Base-by-base conservation (phyloP, 257 asterid genomes). In the Fraxinus cuspidata region DNA sequence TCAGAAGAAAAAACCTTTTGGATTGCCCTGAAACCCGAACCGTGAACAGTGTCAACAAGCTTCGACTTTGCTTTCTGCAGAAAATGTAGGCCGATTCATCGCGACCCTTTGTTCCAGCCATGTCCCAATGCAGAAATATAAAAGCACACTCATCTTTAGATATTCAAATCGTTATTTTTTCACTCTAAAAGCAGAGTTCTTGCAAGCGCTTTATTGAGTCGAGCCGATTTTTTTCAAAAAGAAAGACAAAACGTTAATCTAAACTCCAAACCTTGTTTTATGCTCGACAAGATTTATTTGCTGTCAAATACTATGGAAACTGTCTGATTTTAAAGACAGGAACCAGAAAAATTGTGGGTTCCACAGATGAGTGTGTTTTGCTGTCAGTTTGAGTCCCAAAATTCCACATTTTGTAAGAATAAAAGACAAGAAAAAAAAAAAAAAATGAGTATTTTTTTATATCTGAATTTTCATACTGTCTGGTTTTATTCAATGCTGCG, bases 301-400 rank as follows among this genome's bases (percentile, higher is more conserved):
- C 58, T 32, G 58, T 74, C 37, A 9, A 51, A 18, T 56, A 38
- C 78, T 44, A 7, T 76, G 67, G 19, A 40, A 65, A 28, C 73
- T 25, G 53, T 35, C 66, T 25, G 3, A 60, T 19, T n/a, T 13
- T 25, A 51, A 35, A 70, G 6, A 47, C 44, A 25, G 25, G 28
- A 56, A n/a, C 53, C 42, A 44, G 82, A 80, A 83, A 80, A 66
- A 15, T 67, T 63, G 81, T 76, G 83, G 83, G 81, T 74, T 63
- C 73, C 69, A 72, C 28, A 18, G 44, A 31, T 73, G n/a, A 32
- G 77, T 47, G 64, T 44, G 74, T 66, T 76, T 83, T 60, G 78
- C 5, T 77, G 83, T 71, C 84, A 70, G 81, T 25, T 1, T 51
- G 77, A 66, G 73, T 71, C 83, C 72, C 81, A 79, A 51, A 64